Conservation (phyloP, 768 basidiomycete genomes). For the Tulasnella sp. region DNA sequence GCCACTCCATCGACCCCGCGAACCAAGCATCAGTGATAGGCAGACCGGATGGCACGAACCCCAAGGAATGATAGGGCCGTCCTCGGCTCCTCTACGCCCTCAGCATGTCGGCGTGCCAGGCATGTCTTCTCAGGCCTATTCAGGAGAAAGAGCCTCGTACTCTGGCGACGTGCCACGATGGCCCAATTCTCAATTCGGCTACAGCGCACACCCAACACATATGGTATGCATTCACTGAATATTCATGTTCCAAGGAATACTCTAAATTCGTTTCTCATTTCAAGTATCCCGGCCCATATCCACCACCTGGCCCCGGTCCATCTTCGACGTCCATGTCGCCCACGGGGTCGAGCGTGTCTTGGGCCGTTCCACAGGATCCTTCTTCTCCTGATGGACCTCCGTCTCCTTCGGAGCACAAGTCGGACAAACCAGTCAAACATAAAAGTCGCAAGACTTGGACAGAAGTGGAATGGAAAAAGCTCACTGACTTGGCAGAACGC, state of each 20-base stretch:
- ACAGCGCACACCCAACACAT: neutral
- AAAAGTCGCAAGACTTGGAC: conserved; percentile 20
- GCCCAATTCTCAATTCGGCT: conserved; percentile 16
- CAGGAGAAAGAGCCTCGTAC: neutral
- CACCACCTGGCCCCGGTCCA: neutral
- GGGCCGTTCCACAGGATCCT: conserved; percentile 12
- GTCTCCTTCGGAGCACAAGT: conserved; percentile 2
- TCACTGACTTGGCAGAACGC: conserved; percentile 15
- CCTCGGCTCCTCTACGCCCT: neutral
- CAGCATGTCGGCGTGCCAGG: neutral
- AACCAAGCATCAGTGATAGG: neutral
- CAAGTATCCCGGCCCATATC: conserved; percentile 5
- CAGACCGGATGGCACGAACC: conserved; percentile 5
- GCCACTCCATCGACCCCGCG: neutral
- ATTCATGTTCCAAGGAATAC: neutral
- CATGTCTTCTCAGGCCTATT: neutral
- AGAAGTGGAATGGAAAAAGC: conserved; percentile 20
- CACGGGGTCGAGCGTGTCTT: neutral
- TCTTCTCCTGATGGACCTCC: conserved; percentile 1
- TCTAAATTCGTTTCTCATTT: neutral
- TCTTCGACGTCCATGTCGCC: neutral
- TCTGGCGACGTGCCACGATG: neutral
- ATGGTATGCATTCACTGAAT: neutral
- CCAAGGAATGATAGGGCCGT: neutral
- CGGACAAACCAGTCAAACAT: conserved; percentile 15